Evolutionary conservation across 208 protist genomes (phyloP), one percentile per base, ranked within the genome.

Genomic region (Naegleria fowleri): DNA sequence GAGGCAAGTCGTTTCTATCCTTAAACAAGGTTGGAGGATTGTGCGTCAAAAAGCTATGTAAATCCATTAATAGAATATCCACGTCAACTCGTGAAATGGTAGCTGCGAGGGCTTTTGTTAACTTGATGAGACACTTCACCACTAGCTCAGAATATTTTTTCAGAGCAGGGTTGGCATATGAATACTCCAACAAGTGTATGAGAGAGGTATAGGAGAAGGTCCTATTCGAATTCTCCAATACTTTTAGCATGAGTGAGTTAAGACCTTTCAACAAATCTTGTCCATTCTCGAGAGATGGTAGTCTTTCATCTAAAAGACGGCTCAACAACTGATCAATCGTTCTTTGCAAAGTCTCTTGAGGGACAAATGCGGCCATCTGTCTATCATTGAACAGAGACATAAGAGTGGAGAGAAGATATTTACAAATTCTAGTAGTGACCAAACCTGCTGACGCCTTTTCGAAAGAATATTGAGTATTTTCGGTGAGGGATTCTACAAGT

Each of bases 1-100:
- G 95, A 6, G 96, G 94, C 52, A 97, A 83, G 90, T 98, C 96
- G 90, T 97, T 95, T 43, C 96, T 93, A 51, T 95, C 93, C 51
- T 95, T 95, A 88, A 98, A 97, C 0, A 94, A 93, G 90, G 95
- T 97, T 5, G 96, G 96, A 5, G 96, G 96, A 92, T 98, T 95
- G 91, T 96, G 94, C 75, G 97, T 90, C 33, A 98, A 93, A 90
- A 96, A 98, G 88, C 96, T 95, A 90, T 98, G 95, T 83, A 95
- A 96, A 92, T 96, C 96, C 13, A 97, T 85, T 39, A 97, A 93
- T 3, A 96, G 91, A 91, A 96, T 97, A 41, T 97, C 95, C 25
- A 90, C 48, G n/a, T 92, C n/a, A 48, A 90, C n/a, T 40, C 75
- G 7, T 7, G 38, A 19, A 11, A 89, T 39, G 4, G 76, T 79